These are phyloP conservation scores for Sugiyamaella grinbergsii DNA, from an alignment of 1,139 yeast species.

Conservation along the genomic window DNA sequence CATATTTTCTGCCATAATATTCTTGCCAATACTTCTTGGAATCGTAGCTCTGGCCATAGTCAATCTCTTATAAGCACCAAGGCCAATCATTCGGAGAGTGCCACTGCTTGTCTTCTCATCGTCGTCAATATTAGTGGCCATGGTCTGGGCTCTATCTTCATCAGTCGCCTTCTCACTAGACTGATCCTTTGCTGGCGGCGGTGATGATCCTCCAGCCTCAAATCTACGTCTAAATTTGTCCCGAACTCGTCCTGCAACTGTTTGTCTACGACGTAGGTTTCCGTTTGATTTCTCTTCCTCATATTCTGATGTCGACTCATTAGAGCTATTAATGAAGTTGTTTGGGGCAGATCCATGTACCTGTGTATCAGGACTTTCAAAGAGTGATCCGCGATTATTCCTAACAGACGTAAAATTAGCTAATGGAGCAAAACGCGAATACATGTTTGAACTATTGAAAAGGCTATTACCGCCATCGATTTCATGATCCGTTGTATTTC, in stretches of 20 bases:
- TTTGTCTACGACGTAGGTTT: not conserved
- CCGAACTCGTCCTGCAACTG: slow-evolving; percentile 1
- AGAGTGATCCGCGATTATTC: slow-evolving; percentile 3
- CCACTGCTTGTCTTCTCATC: slow-evolving; percentile 2
- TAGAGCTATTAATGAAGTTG: not conserved
- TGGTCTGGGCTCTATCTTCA: not conserved
- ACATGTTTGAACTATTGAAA: not conserved
- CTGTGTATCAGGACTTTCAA: slow-evolving; percentile 5
- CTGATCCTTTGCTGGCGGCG: no score
- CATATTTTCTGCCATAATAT: not conserved
- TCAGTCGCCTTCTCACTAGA: not conserved
- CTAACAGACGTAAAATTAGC: not conserved
- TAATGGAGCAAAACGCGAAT: not conserved
- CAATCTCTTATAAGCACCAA: not conserved
- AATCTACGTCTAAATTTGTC: slow-evolving; percentile 5
- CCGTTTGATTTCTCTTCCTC: not conserved
- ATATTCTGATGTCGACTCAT: not conserved
- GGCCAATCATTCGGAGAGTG: slow-evolving; percentile 1
- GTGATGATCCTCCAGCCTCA: not conserved
- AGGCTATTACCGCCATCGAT: not conserved
- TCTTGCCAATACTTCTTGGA: not conserved
- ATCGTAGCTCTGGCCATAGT: not conserved
- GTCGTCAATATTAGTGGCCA: not conserved
- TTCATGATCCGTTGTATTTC: not conserved
- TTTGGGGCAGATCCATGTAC: not conserved